Base-by-base conservation (phyloP, 176 grass and related monocot species). In the Carex kokanica region DNA sequence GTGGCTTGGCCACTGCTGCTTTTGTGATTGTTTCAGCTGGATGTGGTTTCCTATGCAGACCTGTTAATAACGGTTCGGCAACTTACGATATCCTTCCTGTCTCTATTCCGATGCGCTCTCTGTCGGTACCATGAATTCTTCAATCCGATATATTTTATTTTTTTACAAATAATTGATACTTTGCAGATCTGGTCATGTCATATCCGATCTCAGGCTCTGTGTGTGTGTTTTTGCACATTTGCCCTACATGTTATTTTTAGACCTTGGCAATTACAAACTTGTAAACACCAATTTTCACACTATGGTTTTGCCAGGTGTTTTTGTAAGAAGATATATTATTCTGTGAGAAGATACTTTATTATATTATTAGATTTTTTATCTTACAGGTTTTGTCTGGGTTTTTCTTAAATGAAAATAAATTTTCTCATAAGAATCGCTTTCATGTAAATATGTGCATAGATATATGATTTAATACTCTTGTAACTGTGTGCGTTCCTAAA, bases 1-100 rank as follows among this genome's bases (percentile, higher is more conserved):
- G 55, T 14, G 17, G 17, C 36, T 21, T 81, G 54, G 8, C 3
- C n/a, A 63, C 78, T 15, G 32, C 36, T 62, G 57, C 20, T 62
- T 51, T 61, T 81, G 78, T 62, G 54, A 25, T 62, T 43, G 36
- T 81, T 40, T 31, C 32, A 8, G 55, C 78, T 20, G 29, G 29
- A 0, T 81, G 32, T 2, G 78, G 78, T 0, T 81, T 25, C 58
- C 8, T 81, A 16, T 63, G 41, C 3, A 63, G 56, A 45, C 78
- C 78, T 9, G 9, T 43, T 40, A 81, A 14, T 24, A 3, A 4
- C 1, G 32, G 31, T 63, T 16, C 7, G 1, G 49, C 47, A 32
- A 31, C 20, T 23, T 81, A 81, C 41, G 57, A 81, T 14, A 81
- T 81, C 18, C 56, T 81, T 60, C 78, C 78, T 16, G 16, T 81